Conservation (phyloP, 2,329 filamentous ascomycete genomes). For the Eutypella sp. region DNA sequence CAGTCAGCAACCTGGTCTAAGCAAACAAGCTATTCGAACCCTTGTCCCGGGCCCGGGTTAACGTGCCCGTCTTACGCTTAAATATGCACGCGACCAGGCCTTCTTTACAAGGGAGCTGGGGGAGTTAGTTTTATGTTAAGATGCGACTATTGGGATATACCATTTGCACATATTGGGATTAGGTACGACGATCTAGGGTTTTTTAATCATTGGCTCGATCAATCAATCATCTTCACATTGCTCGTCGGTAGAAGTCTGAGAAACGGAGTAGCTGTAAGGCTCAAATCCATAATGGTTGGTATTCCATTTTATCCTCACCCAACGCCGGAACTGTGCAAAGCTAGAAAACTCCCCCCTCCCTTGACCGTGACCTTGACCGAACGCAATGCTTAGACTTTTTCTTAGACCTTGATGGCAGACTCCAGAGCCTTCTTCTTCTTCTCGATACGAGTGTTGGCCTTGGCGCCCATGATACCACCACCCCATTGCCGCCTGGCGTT, state of each 20-base stretch:
- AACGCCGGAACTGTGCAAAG: constrained; percentile 32
- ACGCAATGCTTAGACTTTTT: constrained; percentile 70
- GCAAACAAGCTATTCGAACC: too few species aligned
- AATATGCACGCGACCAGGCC: too few species aligned
- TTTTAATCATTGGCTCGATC: neutral
- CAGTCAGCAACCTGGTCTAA: too few species aligned
- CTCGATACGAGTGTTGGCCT: constrained; percentile 71
- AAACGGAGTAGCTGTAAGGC: constrained; percentile 24
- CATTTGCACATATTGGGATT: neutral
- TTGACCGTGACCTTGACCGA: constrained; percentile 14
- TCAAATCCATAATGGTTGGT: constrained; percentile 32
- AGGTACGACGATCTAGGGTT: neutral
- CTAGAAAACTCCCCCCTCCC: constrained; percentile 25
- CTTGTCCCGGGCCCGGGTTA: neutral
- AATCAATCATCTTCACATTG: constrained; percentile 22
- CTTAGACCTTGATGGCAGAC: constrained; percentile 94
- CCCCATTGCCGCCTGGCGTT: constrained; percentile 91
- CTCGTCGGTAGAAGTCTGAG: constrained; percentile 19
- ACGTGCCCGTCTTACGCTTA: neutral
- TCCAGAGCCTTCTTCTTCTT: constrained; percentile 96
- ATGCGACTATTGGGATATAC: too few species aligned
- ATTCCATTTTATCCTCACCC: constrained; percentile 32
- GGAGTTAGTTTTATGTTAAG: too few species aligned
- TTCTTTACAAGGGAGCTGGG: too few species aligned
- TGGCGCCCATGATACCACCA: constrained; percentile 98